Base-by-base conservation (phyloP, 2,329 filamentous ascomycete species). In the Cladophialophora exuberans region DNA sequence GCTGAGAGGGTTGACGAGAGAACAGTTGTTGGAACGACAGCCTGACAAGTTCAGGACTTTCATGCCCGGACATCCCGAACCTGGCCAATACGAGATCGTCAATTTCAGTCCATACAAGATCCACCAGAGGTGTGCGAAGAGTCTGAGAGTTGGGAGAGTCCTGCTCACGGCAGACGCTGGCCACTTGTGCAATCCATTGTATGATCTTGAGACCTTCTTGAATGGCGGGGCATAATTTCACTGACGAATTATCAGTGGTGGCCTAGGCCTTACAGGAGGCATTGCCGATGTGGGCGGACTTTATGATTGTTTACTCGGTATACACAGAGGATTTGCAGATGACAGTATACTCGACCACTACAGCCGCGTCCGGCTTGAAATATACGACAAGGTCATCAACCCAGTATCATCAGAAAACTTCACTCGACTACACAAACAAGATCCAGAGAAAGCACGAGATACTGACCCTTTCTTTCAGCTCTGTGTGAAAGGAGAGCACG, bases 221-320 rank as follows among this genome's bases (percentile, higher is more conserved):
- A n/a, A n/a, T n/a, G n/a, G n/a, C n/a, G n/a, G n/a, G n/a, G n/a
- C n/a, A n/a, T n/a, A n/a, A n/a, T n/a, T n/a, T n/a, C n/a, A n/a
- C n/a, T n/a, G n/a, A n/a, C n/a, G n/a, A n/a, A n/a, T n/a, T n/a
- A n/a, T n/a, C n/a, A n/a, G n/a, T 68, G 84, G 84, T 42, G 84
- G 84, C 0, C 71, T 86, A 11, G 84, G 84, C 1, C 78, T 86
- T 47, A 86, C 83, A 0, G 83, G 83, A 4, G 84, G 84, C 0
- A 82, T 87, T 51, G 81, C 83, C n/a, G 84, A 86, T 60, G 76
- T 84, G 2, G 83, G 82, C 10, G 81, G 82, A 0, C 74, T 87
- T 4, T 83, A 77, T 54, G 83, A 87, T 61, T 84, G 83, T 62
- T 73, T 86, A 6, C 65, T 68, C 6, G 75, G 74, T 1, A 74